Evolutionary conservation across 2,329 filamentous ascomycete genomes (phyloP), one percentile per base, ranked within the genome.

Genomic region (Elsinoe necatrix): DNA sequence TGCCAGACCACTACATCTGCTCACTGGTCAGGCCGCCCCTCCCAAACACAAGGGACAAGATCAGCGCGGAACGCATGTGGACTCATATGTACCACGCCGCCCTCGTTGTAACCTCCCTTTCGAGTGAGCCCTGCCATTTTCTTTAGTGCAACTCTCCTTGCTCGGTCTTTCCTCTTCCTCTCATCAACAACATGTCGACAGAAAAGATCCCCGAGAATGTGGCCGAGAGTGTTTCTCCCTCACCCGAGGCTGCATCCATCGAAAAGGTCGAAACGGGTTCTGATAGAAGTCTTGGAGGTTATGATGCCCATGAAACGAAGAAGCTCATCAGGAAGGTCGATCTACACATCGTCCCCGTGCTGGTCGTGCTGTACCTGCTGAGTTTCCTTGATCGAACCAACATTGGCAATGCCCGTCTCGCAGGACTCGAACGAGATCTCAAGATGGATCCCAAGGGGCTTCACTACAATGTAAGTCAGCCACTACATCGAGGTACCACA

Each of bases 341-440:
- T 60, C 18, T 71, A 1, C 73, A 73, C 23, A 67, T 82, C 1
- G 72, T 82, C 35, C 79, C 80, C 3, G 72, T 77, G 55, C 68
- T 82, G 2, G 69, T 78, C 16, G 56, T 80, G 43, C 77, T 82
- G 69, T 81, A 80, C 62, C 71, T 81, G 1, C 69, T 81, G 58
- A 80, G 79, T 66, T 81, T 78, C 61, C 71, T 81, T 12, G 79
- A 81, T 62, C 71, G 77, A 62, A 67, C 58, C 4, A 66, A 64
- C 48, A 62, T 64, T 2, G 61, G 59, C n/a, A 88, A 87, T 66
- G 84, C 84, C 1, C 78, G 77, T 60, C 72, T 87, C 16, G 84
- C 83, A 2, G 83, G 83, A 0, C 72, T 88, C 18, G 81, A 85
- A 56, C 74, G 72, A 31, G 84, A 87, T 54, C 75, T 89, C 0